Base-by-base conservation (phyloP, 306 rosid species). In the Clitoria ternatea region DNA sequence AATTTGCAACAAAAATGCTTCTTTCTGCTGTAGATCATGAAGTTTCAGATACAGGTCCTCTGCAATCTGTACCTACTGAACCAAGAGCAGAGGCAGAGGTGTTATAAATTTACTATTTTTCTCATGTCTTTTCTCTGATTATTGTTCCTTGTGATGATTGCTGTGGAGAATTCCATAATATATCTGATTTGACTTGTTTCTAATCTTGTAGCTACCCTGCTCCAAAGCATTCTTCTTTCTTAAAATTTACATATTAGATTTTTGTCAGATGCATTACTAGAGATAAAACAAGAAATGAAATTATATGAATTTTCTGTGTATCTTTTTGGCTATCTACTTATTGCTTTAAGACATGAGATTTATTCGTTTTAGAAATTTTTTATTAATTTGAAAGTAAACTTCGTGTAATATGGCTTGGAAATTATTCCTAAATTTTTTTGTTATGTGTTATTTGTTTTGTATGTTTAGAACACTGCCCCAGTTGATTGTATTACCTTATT, bases 1-100 rank as follows among this genome's bases (percentile, higher is more conserved):
- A 87, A 35, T 85, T 83, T 83, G 96, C 99, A 0, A 89, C 85
- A 73, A 61, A 85, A 47, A 87, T 80, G 96, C 89, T 94, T 86
- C 55, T 85, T 77, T 82, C 88, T 60, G 92, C 92, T 20, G 89
- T 87, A 70, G 83, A 86, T 60, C 77, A 69, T 61, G 79, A 81
- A 27, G 39, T 64, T 72, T 54, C 87, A 57, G 87, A 80, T 69
- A 73, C 54, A 49, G 83, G 79, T 69, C 86, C 66, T 84, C 70
- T 82, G 63, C 91, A 76, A 47, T 77, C 86, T 53, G 88, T 69
- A 68, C 76, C 80, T 26, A 47, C 82, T 18, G 96, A 80, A 45
- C 85, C 72, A 79, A 82, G 80, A 81, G 55, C 63, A 11, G 83
- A 82, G 73, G 81, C 76, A 73, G 79, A 68, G 87, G 96, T 85